Evolutionary conservation across 805 yeast genomes (phyloP).

Genomic region (Wickerhamiella bombiphila): DNA sequence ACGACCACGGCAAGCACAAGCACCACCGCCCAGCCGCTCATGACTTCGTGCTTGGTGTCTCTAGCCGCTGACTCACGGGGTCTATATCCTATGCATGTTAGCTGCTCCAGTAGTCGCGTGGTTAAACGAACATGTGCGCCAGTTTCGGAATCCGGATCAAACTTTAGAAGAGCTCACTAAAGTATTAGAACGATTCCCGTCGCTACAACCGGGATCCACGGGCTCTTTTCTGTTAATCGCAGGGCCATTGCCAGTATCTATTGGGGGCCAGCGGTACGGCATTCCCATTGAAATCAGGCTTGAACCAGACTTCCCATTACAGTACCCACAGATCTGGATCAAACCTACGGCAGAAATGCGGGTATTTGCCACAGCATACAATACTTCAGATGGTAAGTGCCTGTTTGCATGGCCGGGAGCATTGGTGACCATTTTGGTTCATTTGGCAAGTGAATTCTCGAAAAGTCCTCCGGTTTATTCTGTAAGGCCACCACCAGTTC

Average conservation of each 20-base stretch:
- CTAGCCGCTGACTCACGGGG: too few relatives aligned
- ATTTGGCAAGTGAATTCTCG: too few relatives aligned
- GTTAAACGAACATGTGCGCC: too few relatives aligned
- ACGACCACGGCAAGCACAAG: conserved; percentile 45
- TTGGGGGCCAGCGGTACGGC: conserved; percentile 23
- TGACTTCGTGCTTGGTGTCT: too few relatives aligned
- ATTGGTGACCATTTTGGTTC: too few relatives aligned
- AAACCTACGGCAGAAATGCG: conserved; percentile 36
- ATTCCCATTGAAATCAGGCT: conserved; percentile 63
- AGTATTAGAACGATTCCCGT: neutral
- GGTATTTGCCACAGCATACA: conserved; percentile 16
- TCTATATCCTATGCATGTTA: too few relatives aligned
- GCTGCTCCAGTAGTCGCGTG: too few relatives aligned
- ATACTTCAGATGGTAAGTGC: neutral
- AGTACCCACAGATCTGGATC: conserved; percentile 53
- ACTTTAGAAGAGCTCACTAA: too few relatives aligned
- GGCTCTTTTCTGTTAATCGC: conserved; percentile 14
- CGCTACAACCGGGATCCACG: neutral
- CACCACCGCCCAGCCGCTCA: conserved; percentile 56
- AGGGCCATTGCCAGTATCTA: conserved; percentile 36
- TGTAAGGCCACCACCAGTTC: too few relatives aligned
- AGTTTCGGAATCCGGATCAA: too few relatives aligned
- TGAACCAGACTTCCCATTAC: conserved; percentile 55
- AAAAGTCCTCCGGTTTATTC: too few relatives aligned
- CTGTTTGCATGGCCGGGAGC: too few relatives aligned